Base-by-base conservation (phyloP, 257 asterid genomes). In the Solanum peruvianum region DNA sequence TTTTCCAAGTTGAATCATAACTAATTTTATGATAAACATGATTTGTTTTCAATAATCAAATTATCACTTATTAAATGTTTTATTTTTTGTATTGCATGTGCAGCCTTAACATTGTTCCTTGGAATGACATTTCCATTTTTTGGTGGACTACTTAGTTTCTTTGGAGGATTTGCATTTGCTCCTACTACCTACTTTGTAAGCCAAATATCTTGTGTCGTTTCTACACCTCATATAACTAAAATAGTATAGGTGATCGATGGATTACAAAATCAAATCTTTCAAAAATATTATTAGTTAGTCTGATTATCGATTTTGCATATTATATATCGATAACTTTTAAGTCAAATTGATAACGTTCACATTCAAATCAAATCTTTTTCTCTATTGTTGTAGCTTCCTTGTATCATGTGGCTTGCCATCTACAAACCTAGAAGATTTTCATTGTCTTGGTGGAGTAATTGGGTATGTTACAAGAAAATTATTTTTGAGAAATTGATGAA, bases 81-180 rank as follows among this genome's bases (percentile, higher is more conserved):
- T 35, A 9, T 33, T 10, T 72, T 14, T 12, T 37, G 42, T 5
- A n/a, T 37, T 72, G 42, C 13, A 67, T 31, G 15, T 72, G 67
- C 87, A 92, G 92, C 88, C n/a, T 8, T 88, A 27, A 92, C 94
- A 14, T 88, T 91, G 92, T 75, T 90, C 25, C 6, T 89, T 20
- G 94, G 56, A 62, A 87, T 92, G 25, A 70, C 93, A 35, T 89
- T 92, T 64, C 93, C 94, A 39, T 92, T 92, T 14, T 72, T 72
- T 35, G 27, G 80, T 72, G 80, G 80, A 72, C 47, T 72, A 72
- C 80, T 72, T 8, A 11, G 80, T 35, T 72, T 72, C 25, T 72
- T 72, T 20, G 80, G 80, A 72, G 80, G 80, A 35, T 72, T 72
- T 72, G 47, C 80, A 35, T 72, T 72, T 72, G 49, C 80, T 35